These are phyloP conservation scores for Lodderomyces oxycetoniae DNA, from an alignment of 1,139 yeast genomes.

Conservation along the genomic window DNA sequence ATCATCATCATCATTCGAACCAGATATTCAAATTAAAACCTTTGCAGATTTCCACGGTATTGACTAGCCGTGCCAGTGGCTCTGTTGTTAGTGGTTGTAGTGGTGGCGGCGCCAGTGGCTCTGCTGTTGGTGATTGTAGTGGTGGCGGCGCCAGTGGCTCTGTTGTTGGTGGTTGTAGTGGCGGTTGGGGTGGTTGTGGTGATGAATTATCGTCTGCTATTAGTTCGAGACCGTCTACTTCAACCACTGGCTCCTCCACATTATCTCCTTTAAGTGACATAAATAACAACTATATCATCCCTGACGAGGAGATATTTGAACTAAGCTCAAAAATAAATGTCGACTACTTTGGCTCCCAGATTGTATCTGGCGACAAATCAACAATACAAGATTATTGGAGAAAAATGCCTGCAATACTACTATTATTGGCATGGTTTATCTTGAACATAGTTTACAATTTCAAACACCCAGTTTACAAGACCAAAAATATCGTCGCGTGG, in stretches of 20 bases:
- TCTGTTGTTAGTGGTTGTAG: neutral
- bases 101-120: conserved; percentile 1
- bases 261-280: conserved; percentile 7
- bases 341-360: neutral
- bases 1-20: no score
- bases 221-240: conserved; percentile 2
- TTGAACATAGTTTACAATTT: conserved; percentile 37
- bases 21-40: conserved; percentile 7
- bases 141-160: conserved; percentile 2
- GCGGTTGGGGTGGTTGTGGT: neutral
- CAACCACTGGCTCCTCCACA: conserved; percentile 6
- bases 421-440: conserved; percentile 33
- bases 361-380: conserved; percentile 1
- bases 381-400: conserved; percentile 7
- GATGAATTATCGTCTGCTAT: conserved; percentile 3
- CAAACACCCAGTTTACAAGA: conserved; percentile 25
- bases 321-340: neutral
- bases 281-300: conserved; percentile 6
- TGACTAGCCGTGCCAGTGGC: conserved; percentile 1
- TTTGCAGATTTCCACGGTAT: conserved; percentile 7
- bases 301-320: conserved; percentile 6
- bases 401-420: conserved; percentile 23
- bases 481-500: conserved; percentile 55
- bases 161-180: neutral
- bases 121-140: conserved; percentile 1